Conservation (phyloP, 192 early-diverging fungal species). For the Backusella liffmaniae region DNA sequence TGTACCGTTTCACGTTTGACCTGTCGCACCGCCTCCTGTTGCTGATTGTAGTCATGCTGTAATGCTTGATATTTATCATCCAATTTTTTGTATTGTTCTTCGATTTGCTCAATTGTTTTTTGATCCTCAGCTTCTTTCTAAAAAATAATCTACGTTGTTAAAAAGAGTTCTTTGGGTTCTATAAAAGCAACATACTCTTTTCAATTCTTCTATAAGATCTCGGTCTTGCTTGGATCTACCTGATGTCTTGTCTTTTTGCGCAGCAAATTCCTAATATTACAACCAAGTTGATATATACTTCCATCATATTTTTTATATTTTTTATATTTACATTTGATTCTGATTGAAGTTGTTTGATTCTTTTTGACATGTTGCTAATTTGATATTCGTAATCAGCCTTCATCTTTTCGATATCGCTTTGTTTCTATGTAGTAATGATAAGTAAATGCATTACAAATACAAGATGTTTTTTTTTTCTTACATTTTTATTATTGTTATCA, state of each 20-base stretch:
- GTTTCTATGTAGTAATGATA: not conserved
- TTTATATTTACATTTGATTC: constrained; percentile 21
- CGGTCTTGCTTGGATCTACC: constrained; percentile 6
- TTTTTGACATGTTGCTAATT: constrained; percentile 56
- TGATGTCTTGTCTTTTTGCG: constrained; percentile 1
- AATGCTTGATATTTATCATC: constrained; percentile 54
- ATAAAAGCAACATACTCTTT: not conserved
- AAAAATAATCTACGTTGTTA: not conserved
- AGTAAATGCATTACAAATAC: not conserved
- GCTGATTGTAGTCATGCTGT: constrained; percentile 65
- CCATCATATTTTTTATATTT: not conserved
- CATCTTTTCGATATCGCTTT: constrained; percentile 10
- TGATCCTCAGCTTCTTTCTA: constrained; percentile 1
- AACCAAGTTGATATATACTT: not conserved
- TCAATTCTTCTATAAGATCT: not conserved
- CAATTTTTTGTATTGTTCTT: constrained; percentile 27
- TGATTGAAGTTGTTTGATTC: constrained; percentile 65
- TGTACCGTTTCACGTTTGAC: constrained; percentile 69
- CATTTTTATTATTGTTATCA: not conserved
- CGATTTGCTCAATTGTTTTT: constrained; percentile 9
- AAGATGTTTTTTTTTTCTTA: not conserved
- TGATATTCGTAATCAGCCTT: constrained; percentile 64
- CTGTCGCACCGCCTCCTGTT: constrained; percentile 71
- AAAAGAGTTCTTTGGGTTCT: not conserved
- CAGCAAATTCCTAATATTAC: not conserved